A percentile compares a stretch with the other conserved stretches of the same genome.
Evolutionary conservation across 163 green algal genomes (phyloP).

Genomic region (Scenedesmus sp.): DNA sequence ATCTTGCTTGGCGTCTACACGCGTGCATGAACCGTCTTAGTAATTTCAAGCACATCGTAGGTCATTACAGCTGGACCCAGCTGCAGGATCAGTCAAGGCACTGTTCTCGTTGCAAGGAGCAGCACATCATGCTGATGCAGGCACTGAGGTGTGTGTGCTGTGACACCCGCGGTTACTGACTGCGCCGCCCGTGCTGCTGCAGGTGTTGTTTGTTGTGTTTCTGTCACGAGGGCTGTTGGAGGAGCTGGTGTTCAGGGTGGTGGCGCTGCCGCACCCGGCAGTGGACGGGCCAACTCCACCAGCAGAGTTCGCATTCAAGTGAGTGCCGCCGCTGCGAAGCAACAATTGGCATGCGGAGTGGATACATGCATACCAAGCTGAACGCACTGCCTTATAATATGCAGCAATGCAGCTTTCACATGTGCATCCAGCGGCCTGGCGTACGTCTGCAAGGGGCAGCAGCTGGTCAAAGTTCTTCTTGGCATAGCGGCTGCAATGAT

Average conservation of each 20-base stretch:
- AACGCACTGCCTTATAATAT: neutral
- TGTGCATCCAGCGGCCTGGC: too few species aligned
- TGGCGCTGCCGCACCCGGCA: slow-evolving; percentile 39
- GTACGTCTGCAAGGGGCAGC: too few species aligned
- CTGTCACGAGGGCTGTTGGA: slow-evolving; percentile 26
- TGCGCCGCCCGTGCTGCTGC: neutral
- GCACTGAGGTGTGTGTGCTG: too few species aligned
- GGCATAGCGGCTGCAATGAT: too few species aligned
- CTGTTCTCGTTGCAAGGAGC: too few species aligned
- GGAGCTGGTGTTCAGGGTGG: slow-evolving; percentile 48
- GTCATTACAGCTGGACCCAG: neutral
- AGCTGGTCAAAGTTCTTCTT: too few species aligned
- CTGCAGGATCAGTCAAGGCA: too few species aligned
- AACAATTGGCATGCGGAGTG: neutral
- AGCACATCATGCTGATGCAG: too few species aligned
- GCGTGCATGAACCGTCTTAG: too few species aligned
- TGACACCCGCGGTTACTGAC: too few species aligned
- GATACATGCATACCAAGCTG: neutral
- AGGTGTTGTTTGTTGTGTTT: slow-evolving; percentile 44
- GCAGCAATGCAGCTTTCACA: too few species aligned
- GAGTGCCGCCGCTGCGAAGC: neutral
- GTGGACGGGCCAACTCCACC: slow-evolving; percentile 37
- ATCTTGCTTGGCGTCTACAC: neutral
- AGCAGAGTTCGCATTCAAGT: slow-evolving; percentile 36
- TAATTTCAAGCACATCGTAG: neutral